Evolutionary conservation across 2,329 filamentous ascomycete species (phyloP).

Genomic region (Emergomyces africanus): DNA sequence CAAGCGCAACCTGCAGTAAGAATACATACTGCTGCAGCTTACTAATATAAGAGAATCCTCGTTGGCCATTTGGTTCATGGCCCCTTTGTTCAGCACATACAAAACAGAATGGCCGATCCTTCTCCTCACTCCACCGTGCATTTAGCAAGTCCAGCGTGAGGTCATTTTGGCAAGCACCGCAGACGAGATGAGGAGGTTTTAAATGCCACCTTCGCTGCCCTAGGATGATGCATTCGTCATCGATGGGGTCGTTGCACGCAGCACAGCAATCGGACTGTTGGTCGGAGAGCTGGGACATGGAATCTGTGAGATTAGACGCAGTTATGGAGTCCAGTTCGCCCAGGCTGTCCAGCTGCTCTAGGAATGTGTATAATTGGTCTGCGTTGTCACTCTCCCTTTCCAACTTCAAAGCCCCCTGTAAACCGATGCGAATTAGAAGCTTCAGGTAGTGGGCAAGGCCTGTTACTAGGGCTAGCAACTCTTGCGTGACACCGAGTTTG

Average conservation of each 20-base stretch:
- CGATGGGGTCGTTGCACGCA: constrained; percentile 72
- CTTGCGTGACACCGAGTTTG: constrained; percentile 91
- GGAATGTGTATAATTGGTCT: constrained; percentile 67
- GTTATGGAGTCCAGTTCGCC: constrained; percentile 61
- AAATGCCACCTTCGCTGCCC: constrained; percentile 73
- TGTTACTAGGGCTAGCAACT: constrained; percentile 93
- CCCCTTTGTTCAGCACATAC: constrained; percentile 43
- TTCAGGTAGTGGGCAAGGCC: constrained; percentile 96
- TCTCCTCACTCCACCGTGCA: constrained; percentile 55
- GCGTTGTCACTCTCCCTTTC: constrained; percentile 69
- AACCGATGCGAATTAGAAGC: constrained; percentile 88
- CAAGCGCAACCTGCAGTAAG: constrained; percentile 78
- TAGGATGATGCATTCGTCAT: constrained; percentile 76
- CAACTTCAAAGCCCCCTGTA: constrained; percentile 82
- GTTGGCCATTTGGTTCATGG: constrained; percentile 43
- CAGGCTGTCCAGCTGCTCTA: constrained; percentile 73
- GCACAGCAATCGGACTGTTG: constrained; percentile 76
- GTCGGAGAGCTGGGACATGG: constrained; percentile 54
- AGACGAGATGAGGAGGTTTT: constrained; percentile 53
- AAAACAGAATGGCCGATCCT: constrained; percentile 58
- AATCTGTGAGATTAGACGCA: constrained; percentile 51
- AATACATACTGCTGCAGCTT: constrained; percentile 93
- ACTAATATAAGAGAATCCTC: constrained; percentile 61
- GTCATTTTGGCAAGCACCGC: constrained; percentile 58
- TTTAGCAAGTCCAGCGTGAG: constrained; percentile 56